Base-by-base conservation (phyloP, 2,329 filamentous ascomycete species). In the Penicillium psychrosexuale region DNA sequence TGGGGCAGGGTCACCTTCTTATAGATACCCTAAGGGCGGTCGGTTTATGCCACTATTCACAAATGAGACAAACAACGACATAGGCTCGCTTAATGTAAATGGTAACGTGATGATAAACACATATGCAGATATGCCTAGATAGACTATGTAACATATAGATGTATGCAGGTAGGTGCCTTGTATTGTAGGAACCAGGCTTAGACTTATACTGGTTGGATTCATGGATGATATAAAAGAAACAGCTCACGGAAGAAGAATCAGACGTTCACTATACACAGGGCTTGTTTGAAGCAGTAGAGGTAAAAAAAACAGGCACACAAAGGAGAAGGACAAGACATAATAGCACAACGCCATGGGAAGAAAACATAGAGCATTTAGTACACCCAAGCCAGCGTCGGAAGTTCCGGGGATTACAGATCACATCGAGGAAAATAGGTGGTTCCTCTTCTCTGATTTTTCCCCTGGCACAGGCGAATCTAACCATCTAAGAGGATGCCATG, bases 301-400 rank as follows among this genome's bases (percentile, higher is more conserved):
- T 55, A 48, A 58, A 50, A 59, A 56, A 61, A 62, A 61, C 54
- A 67, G 62, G 65, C 57, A 53, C 42, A 52, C 44, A 61, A 60
- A 62, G 38, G 61, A 56, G 56, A 63, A 58, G 31, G 58, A 62
- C 57, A 61, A 58, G 59, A 61, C 55, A 66, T 64, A 63, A 65
- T 63, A 61, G 56, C 64, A 64, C 62, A 72, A 73, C 69, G 71
- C 71, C 69, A 69, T 69, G 61, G 63, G 57, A 65, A 64, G 61
- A 62, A 58, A 63, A 62, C 57, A 61, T 63, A 60, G 60, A 58
- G 45, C 54, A 63, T 57, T 61, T 62, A 57, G 59, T 64, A 64
- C 62, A 64, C 63, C 62, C 61, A 44, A 53, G 57, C 56, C 37
- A 53, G 54, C 54, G 46, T 58, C 53, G 44, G 53, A 55, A 55